Evolutionary conservation across 2,329 filamentous ascomycete species (phyloP).

Genomic region (Xylaria sp.): DNA sequence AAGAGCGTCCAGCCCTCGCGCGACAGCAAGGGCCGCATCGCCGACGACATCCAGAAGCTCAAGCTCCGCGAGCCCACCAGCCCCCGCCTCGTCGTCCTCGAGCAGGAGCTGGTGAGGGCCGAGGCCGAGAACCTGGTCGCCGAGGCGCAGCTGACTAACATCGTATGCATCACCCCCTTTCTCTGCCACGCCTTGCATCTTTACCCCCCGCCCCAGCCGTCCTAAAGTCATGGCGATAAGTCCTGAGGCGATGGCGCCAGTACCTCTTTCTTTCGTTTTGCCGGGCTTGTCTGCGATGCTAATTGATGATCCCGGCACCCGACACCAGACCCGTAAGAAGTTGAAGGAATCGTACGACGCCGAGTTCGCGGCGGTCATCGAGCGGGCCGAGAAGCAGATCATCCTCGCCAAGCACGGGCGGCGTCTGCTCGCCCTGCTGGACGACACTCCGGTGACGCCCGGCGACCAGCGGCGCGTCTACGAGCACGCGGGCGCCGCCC

Average conservation of each 20-base stretch:
- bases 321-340: conserved; percentile 80
- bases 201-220: neutral
- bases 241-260: no score
- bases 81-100: conserved; percentile 77
- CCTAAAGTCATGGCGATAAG: no score
- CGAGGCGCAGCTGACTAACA: conserved; percentile 93
- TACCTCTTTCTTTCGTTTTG: neutral
- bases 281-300: neutral
- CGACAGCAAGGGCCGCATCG: conserved; percentile 83
- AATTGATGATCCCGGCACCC: neutral
- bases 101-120: conserved; percentile 94
- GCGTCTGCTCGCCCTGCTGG: conserved; percentile 79
- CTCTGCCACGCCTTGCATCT: conserved; percentile 13
- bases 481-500: conserved; percentile 65
- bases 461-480: conserved; percentile 78
- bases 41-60: conserved; percentile 88
- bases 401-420: conserved; percentile 90
- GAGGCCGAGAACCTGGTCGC: conserved; percentile 96
- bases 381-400: conserved; percentile 95
- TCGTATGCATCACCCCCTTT: conserved; percentile 60
- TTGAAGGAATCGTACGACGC: conserved; percentile 91
- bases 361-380: conserved; percentile 88
- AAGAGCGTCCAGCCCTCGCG: conserved; percentile 91
- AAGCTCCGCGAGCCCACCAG: conserved; percentile 92
- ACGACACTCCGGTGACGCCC: conserved; percentile 87